phyloP scores from a whole-genome alignment of 805 yeast species.

The Ogataea haglerorum region DNA sequence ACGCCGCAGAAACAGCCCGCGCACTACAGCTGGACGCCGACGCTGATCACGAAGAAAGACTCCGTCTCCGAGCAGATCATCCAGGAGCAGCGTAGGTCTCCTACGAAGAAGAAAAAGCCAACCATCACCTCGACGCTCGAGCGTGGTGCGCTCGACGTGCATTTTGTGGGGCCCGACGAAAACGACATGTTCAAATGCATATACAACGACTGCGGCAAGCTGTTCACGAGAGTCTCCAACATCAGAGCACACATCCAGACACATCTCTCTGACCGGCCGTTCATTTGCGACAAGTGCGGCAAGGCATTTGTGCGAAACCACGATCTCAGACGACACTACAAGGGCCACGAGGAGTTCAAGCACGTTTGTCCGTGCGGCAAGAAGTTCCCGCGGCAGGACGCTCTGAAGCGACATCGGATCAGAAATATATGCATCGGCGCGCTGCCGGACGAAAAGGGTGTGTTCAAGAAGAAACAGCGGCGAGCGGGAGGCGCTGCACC shows the following conservation, averaged over 20 bases:
- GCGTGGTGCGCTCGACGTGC: conserved; percentile 83
- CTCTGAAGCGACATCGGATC: conserved; percentile 73
- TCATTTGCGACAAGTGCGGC: conserved; percentile 70
- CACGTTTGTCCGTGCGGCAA: conserved; percentile 91
- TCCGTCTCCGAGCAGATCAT: conserved; percentile 29
- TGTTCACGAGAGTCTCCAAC: conserved; percentile 84
- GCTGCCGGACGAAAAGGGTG: conserved; percentile 35
- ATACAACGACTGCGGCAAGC: conserved; percentile 74
- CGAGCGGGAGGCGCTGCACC: conserved; percentile 4
- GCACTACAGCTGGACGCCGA: conserved; percentile 34
- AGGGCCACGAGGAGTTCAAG: conserved; percentile 74
- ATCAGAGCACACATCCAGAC: conserved; percentile 95
- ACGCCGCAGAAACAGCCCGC: conserved; percentile 28
- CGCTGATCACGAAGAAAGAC: conserved; percentile 32
- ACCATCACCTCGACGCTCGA: conserved; percentile 71
- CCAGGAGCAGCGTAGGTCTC: conserved; percentile 41
- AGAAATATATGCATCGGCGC: conserved; percentile 85
- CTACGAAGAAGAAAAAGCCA: conserved; percentile 43
- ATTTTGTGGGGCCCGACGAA: conserved; percentile 75
- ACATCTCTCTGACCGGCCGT: conserved; percentile 92
- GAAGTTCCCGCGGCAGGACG: conserved; percentile 85
- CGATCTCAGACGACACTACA: conserved; percentile 85
- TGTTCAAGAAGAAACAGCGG: conserved; percentile 15
- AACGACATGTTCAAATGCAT: conserved; percentile 71
- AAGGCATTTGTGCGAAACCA: conserved; percentile 94